These are phyloP conservation scores for Sordaria brevicollis DNA, from an alignment of 495 filamentous ascomycete species.

Conservation along the genomic window DNA sequence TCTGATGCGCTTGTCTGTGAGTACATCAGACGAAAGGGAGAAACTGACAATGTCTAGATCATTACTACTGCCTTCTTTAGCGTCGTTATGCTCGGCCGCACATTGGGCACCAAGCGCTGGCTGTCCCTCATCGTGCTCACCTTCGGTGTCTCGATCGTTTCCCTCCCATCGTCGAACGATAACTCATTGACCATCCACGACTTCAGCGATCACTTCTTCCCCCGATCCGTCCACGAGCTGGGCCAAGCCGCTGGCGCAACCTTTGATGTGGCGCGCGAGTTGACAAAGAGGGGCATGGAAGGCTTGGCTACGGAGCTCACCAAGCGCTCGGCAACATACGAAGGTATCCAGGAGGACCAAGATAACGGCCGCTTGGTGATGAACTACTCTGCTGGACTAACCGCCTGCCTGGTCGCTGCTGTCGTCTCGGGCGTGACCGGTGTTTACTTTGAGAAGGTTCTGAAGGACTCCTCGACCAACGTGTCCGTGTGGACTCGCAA, in stretches of 20 bases:
- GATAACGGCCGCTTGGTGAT: constrained; percentile 48
- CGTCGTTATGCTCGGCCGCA: constrained; percentile 60
- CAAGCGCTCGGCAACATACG: constrained; percentile 86
- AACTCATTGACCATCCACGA: constrained; percentile 41
- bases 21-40: neutral
- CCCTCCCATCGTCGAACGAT: constrained; percentile 53
- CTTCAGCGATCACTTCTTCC: constrained; percentile 53
- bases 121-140: constrained; percentile 68
- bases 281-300: constrained; percentile 36
- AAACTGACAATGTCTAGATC: constrained; percentile 36
- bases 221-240: constrained; percentile 57
- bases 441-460: constrained; percentile 89
- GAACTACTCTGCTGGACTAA: constrained; percentile 67
- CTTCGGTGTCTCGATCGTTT: constrained; percentile 77
- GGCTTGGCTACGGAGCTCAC: constrained; percentile 39
- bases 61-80: constrained; percentile 85
- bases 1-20: neutral
- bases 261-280: constrained; percentile 35
- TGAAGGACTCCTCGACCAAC: constrained; percentile 64
- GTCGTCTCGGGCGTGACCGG: constrained; percentile 73
- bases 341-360: constrained; percentile 81
- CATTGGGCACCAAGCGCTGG: constrained; percentile 65
- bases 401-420: constrained; percentile 66
- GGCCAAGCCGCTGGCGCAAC: constrained; percentile 35
- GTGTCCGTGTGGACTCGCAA: constrained; percentile 87